A percentile compares a stretch with the other conserved stretches of the same genome.
Conservation (phyloP, 2,329 filamentous ascomycete species). For the Zymoseptoria tritici region DNA sequence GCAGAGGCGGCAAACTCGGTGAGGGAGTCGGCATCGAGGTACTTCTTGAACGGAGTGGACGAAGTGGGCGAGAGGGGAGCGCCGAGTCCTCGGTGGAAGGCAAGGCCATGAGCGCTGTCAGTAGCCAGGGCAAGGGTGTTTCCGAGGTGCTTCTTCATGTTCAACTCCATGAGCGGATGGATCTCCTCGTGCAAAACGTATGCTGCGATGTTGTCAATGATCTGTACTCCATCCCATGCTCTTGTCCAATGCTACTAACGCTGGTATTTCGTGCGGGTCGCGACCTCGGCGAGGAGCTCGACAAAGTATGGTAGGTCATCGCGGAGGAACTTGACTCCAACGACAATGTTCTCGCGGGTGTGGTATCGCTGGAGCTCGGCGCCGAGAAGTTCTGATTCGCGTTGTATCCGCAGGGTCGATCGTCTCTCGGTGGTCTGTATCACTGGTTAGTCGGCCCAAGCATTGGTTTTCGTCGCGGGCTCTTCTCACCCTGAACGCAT, state of each 20-base stretch:
- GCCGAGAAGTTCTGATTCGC: constrained; percentile 92
- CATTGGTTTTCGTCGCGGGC: not conserved
- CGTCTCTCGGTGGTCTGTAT: constrained; percentile 73
- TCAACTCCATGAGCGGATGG: constrained; percentile 64
- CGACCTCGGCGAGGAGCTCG: constrained; percentile 88
- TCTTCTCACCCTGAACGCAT: constrained; percentile 81
- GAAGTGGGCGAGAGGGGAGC: constrained; percentile 65
- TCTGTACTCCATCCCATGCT: constrained; percentile 3
- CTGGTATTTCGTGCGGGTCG: constrained; percentile 79
- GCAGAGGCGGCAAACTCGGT: constrained; percentile 68
- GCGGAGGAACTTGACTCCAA: constrained; percentile 91
- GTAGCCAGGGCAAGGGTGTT: constrained; percentile 63
- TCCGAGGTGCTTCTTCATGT: constrained; percentile 64
- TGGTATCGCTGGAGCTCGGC: constrained; percentile 82
- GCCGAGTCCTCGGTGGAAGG: constrained; percentile 91
- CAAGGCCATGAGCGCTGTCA: constrained; percentile 76
- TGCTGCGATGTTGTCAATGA: constrained; percentile 45
- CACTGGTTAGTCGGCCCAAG: constrained; percentile 12
- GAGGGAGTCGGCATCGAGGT: constrained; percentile 69
- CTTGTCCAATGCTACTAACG: constrained; percentile 35
- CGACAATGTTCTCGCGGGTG: constrained; percentile 84
- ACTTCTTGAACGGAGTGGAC: constrained; percentile 65
- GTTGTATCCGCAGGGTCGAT: constrained; percentile 83
- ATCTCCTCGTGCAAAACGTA: constrained; percentile 90
- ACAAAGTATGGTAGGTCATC: constrained; percentile 96